Percentiles rank a stretch among this genome's conserved stretches.
Evolutionary conservation across 805 yeast genomes (phyloP).

Genomic region (Schizosaccharomyces japonicus): DNA sequence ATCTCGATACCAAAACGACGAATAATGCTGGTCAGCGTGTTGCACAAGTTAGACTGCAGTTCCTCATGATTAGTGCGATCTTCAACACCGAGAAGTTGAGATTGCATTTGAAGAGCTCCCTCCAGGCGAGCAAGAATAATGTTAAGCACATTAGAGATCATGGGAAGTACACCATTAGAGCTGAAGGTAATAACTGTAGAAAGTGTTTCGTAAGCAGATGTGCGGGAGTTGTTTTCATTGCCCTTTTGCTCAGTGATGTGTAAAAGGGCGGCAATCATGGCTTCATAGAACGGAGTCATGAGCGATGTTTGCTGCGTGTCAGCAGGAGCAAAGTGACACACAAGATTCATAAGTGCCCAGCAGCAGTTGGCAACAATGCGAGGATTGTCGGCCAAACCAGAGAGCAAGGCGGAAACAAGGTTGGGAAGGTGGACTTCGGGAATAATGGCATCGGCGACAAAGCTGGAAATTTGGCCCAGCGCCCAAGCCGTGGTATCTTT

Average conservation of each 20-base stretch:
- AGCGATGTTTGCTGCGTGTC: constrained; percentile 29
- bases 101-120: constrained; percentile 34
- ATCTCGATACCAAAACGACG: constrained; percentile 40
- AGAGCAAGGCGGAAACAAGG: constrained; percentile 45
- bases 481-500: constrained; percentile 98
- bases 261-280: constrained; percentile 45
- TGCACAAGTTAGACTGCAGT: constrained; percentile 53
- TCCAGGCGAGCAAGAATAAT: constrained; percentile 54
- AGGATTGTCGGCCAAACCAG: constrained; percentile 77
- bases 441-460: constrained; percentile 55
- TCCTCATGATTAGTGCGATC: constrained; percentile 59
- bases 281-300: constrained; percentile 50
- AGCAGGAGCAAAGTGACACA: constrained; percentile 49
- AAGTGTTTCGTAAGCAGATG: constrained; percentile 90
- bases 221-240: constrained; percentile 69
- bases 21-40: constrained; percentile 58
- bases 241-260: constrained; percentile 47
- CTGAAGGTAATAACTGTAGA: constrained; percentile 58
- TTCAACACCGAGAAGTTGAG: constrained; percentile 39
- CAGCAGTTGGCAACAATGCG: constrained; percentile 91
- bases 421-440: constrained; percentile 38
- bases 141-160: constrained; percentile 49
- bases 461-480: constrained; percentile 82
- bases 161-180: constrained; percentile 41
- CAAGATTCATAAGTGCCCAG: constrained; percentile 82